phyloP scores from a whole-genome alignment of 306 rosid genomes.

The Oxytropis ochrocephala region DNA sequence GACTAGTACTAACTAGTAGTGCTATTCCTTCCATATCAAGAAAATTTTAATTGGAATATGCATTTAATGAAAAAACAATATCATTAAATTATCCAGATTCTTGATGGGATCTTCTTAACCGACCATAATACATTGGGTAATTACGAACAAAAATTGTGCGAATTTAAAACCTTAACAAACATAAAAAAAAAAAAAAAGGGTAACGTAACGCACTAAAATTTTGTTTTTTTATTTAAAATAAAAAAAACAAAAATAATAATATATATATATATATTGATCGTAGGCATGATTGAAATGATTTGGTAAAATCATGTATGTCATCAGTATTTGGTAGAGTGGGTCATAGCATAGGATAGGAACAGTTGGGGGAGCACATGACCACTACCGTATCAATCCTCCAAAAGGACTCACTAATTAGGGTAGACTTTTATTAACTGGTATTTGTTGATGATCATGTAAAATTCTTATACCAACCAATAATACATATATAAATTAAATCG shows the following conservation, averaged over 20 bases:
- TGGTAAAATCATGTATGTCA: conserved; percentile 16
- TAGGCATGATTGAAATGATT: conserved; percentile 29
- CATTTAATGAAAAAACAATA: conserved; percentile 20
- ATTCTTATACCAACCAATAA: too few relatives aligned
- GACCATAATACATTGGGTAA: conserved; percentile 1
- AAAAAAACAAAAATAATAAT: too few relatives aligned
- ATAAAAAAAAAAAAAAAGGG: background rate
- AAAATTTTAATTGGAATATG: conserved; percentile 1
- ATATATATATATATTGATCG: conserved; percentile 25
- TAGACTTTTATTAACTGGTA: too few relatives aligned
- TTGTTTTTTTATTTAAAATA: too few relatives aligned
- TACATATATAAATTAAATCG: too few relatives aligned
- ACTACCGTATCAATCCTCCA: conserved; percentile 19
- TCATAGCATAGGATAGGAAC: conserved; percentile 12
- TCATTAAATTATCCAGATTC: conserved; percentile 17
- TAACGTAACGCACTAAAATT: background rate
- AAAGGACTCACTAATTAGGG: conserved; percentile 11
- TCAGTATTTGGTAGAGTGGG: conserved; percentile 16
- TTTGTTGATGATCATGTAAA: too few relatives aligned
- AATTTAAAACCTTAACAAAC: background rate
- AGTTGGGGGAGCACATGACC: conserved; percentile 28
- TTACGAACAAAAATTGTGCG: background rate
- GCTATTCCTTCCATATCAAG: background rate
- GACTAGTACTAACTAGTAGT: too few relatives aligned
- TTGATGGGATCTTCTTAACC: conserved; percentile 1